Evolutionary conservation across 1,284 basidiomycete species (phyloP), one percentile per base, ranked within the genome.

Genomic region (Grifola frondosa): DNA sequence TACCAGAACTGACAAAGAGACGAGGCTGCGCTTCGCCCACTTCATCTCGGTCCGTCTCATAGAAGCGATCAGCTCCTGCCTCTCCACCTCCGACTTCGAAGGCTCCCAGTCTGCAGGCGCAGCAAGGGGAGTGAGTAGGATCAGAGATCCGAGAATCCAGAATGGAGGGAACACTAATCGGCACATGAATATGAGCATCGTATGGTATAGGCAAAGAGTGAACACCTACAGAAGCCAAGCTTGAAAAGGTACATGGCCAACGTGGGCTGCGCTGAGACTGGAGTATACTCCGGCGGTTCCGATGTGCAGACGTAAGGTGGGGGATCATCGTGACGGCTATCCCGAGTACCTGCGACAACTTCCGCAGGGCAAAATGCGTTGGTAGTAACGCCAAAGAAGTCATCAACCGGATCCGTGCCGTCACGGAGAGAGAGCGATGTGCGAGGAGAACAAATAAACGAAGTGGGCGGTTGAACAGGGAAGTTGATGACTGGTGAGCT

Each of bases 21-120:
- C 11, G 25, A 71, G 56, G 50, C 72, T 71, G 7, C 70, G 65
- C 43, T 59, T 63, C 10, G 70, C 70, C 71, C 71, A 73, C 40
- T 71, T 72, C n/a, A 51, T 30, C 40, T 74, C 71, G 4, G 64
- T 53, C 7, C 46, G 49, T 30, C 67, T 59, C 65, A 74, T 63
- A 35, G 61, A 54, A 15, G 47, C 52, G 23, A 73, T 54, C 16
- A 71, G 50, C 43, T 65, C 59, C 40, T 56, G 46, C 34, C 59
- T 65, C 53, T 70, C 72, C 16, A 60, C 59, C 37, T 57, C 59
- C 13, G 68, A 66, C 54, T 64, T 72, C 25, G 60, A 61, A 12
- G 56, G 20, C 43, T 69, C 62, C 70, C 70, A 73, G 39, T 70
- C 67, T 7, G 53, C 50, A 11, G 66, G 62, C 31, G 67, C 65